Base-by-base conservation (phyloP, 805 yeast genomes). In the Metschnikowia chrysomelidarum region DNA sequence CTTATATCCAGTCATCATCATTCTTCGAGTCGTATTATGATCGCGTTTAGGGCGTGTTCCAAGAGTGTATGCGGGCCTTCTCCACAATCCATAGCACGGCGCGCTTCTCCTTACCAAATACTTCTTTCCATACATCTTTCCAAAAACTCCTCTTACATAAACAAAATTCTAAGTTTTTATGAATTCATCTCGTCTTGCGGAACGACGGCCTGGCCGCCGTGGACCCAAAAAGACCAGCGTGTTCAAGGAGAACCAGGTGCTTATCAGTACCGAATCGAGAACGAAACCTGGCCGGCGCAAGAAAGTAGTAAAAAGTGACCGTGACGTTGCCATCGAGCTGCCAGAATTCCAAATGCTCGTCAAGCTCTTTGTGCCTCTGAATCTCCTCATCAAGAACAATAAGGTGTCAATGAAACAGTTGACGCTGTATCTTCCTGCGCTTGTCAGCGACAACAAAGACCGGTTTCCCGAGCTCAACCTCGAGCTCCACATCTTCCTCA, bases 281-380 rank as follows among this genome's bases (percentile, higher is more conserved):
- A 20, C 26, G 9, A 26, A 35, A n/a, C 12, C 38, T 3, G 24
- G 20, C n/a, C 19, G 24, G 11, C 34, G 32, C 14, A 41, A 33
- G 32, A n/a, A n/a, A n/a, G n/a, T n/a, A n/a, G n/a, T n/a, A n/a
- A 41, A 29, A 19, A 33, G 28, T 24, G 48, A 42, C n/a, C 44
- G 51, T 15, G 18, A 77, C 60, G 36, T 69, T 66, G 19, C 62
- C 46, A 19, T 76, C 62, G 34, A 77, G 55, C 81, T 82, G 71
- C 25, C 49, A 27, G 28, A 67, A 59, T 43, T 76, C 73, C 15
- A 41, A 41, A 49, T 67, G 10, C 52, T 65, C 12, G 62, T 55
- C 36, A 51, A 47, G 36, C 46, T 65, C 19, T 64, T 50, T 42
- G 60, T 64, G 4, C 71, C 72, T 3, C 50, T 57, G 24, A 59